A percentile compares a stretch with the other conserved stretches of the same genome.
Evolutionary conservation across 2,329 filamentous ascomycete species (phyloP).

Genomic region (Truncatella angustata): DNA sequence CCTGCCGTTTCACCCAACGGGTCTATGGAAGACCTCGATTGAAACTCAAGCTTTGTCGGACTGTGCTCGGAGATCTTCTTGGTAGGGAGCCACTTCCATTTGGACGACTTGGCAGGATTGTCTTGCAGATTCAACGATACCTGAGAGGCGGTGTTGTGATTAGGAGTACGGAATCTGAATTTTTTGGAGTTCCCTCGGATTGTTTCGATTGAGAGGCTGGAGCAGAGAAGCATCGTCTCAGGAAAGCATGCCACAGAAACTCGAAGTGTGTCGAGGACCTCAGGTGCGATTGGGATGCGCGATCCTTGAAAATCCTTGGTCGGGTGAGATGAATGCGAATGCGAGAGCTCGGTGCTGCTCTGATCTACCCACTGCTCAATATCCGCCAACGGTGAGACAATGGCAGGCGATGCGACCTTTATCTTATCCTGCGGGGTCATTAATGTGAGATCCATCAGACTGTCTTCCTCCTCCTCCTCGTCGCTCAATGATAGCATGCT

Average conservation of each 20-base stretch:
- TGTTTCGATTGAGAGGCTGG: slow-evolving; percentile 55
- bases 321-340: slow-evolving; percentile 21
- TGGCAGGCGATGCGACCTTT: slow-evolving; percentile 12
- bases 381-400: slow-evolving; percentile 16
- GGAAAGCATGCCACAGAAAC: slow-evolving; percentile 57
- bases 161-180: slow-evolving; percentile 36
- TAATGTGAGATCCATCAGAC: not conserved
- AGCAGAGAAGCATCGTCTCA: slow-evolving; percentile 56
- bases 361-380: slow-evolving; percentile 25
- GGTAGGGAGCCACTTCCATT: slow-evolving; percentile 26
- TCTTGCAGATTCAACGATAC: slow-evolving; percentile 8
- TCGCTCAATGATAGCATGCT: slow-evolving; percentile 4
- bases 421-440: not conserved
- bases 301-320: slow-evolving; percentile 24
- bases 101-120: slow-evolving; percentile 17
- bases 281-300: slow-evolving; percentile 49
- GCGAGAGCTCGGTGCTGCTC: slow-evolving; percentile 21
- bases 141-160: slow-evolving; percentile 17
- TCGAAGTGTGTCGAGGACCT: slow-evolving; percentile 52
- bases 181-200: slow-evolving; percentile 56
- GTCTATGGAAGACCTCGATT: slow-evolving; percentile 11
- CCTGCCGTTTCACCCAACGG: not conserved
- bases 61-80: slow-evolving; percentile 11
- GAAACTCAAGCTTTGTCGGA: slow-evolving; percentile 12
- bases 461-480: not conserved